phyloP scores from a whole-genome alignment of 768 basidiomycete genomes.

The Psilocybe cubensis region DNA sequence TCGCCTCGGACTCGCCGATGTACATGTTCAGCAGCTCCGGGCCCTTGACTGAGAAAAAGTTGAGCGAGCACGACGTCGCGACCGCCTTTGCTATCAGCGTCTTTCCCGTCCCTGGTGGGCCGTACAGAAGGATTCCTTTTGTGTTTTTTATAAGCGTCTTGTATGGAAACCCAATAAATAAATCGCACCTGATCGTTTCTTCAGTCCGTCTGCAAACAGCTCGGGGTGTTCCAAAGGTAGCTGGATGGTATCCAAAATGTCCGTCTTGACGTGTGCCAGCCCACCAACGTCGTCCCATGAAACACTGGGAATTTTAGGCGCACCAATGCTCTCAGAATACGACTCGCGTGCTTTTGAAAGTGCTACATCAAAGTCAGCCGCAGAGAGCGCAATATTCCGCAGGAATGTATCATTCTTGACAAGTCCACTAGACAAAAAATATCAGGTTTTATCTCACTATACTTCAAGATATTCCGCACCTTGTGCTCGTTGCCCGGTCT shows the following conservation, averaged over 20 bases:
- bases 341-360: constrained; percentile 72
- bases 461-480: constrained; percentile 32
- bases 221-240: constrained; percentile 90
- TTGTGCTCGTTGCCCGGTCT: constrained; percentile 40
- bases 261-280: constrained; percentile 81
- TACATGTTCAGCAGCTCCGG: constrained; percentile 98
- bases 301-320: constrained; percentile 94
- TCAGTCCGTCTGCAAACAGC: constrained; percentile 86
- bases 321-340: constrained; percentile 94
- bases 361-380: constrained; percentile 73
- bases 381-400: constrained; percentile 45
- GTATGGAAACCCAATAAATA: not conserved
- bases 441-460: not conserved
- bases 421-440: not conserved
- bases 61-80: constrained; percentile 91
- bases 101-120: constrained; percentile 96
- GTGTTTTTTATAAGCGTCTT: not conserved
- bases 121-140: constrained; percentile 87
- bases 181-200: constrained; percentile 87
- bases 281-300: constrained; percentile 99
- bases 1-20: constrained; percentile 97
- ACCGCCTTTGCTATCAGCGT: constrained; percentile 96
- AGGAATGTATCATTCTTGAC: constrained; percentile 30
- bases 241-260: constrained; percentile 96
- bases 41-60: constrained; percentile 97